Percentiles rank a stretch among this genome's conserved stretches.
phyloP scores from a whole-genome alignment of 805 yeast species.

The Pichia occidentalis region DNA sequence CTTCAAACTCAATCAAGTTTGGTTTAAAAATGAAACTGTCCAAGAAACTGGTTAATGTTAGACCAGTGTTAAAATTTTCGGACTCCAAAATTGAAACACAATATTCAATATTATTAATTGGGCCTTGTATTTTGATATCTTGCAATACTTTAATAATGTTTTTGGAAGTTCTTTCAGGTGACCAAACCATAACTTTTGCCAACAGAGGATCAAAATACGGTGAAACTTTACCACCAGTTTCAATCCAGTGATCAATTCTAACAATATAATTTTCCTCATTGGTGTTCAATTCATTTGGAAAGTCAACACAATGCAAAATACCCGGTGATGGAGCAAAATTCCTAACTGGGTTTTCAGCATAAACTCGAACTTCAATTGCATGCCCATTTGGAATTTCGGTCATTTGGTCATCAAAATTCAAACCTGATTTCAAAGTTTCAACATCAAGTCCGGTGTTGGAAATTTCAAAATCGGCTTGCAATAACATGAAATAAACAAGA shows the following conservation, averaged over 20 bases:
- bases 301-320: constrained; percentile 20
- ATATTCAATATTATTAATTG: constrained; percentile 25
- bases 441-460: constrained; percentile 19
- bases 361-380: constrained; percentile 26
- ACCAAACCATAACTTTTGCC: constrained; percentile 28
- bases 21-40: constrained; percentile 19
- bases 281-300: constrained; percentile 6
- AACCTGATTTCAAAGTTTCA: constrained; percentile 9
- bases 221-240: constrained; percentile 24
- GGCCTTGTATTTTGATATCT: constrained; percentile 22
- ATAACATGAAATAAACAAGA: constrained; percentile 22
- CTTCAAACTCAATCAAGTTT: constrained; percentile 22
- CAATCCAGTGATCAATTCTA: constrained; percentile 26
- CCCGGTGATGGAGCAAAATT: constrained; percentile 28
- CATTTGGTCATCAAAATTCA: constrained; percentile 13
- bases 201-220: constrained; percentile 29
- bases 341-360: constrained; percentile 26
- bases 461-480: constrained; percentile 24
- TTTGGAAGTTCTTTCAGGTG: constrained; percentile 18
- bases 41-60: constrained; percentile 21
- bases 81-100: constrained; percentile 18
- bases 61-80: constrained; percentile 15
- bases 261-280: constrained; percentile 7
- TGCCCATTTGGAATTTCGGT: constrained; percentile 23
- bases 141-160: constrained; percentile 20